Evolutionary conservation across 2,329 filamentous ascomycete genomes (phyloP).

Genomic region (Moelleriella libera): DNA sequence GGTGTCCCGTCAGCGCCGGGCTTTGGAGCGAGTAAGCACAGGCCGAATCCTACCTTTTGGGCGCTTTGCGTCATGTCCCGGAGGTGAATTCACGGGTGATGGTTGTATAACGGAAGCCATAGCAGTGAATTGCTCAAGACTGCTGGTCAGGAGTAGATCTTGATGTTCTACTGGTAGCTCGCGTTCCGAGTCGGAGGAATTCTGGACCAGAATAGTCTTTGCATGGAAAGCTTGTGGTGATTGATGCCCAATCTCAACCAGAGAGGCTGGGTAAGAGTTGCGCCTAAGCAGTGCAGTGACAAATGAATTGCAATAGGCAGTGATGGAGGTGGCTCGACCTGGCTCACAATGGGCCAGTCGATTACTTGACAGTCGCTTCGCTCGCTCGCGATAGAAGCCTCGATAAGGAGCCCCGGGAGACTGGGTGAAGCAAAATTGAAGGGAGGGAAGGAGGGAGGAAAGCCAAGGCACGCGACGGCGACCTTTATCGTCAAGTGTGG

Average conservation of each 20-base stretch:
- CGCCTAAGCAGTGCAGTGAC: neutral
- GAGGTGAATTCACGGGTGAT: slow-evolving; percentile 25
- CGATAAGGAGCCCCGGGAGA: neutral
- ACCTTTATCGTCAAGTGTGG: neutral
- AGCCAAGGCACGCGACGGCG: neutral
- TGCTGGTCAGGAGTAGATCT: neutral
- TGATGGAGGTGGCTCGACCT: neutral
- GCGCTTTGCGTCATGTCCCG: slow-evolving; percentile 23
- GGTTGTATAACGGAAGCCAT: neutral
- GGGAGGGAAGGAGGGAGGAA: neutral
- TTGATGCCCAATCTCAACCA: neutral
- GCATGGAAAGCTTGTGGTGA: neutral
- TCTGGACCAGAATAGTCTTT: neutral
- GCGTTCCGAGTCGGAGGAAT: neutral
- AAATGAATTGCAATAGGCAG: neutral
- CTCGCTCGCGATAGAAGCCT: neutral
- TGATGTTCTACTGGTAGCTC: too few species aligned
- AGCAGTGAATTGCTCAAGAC: neutral
- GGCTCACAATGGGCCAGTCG: neutral
- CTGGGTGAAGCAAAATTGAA: neutral
- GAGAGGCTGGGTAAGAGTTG: neutral
- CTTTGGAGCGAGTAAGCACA: neutral
- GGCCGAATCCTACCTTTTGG: slow-evolving; percentile 26
- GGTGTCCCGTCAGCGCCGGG: neutral
- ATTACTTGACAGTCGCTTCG: neutral